Conservation (phyloP, 352 stramenopile genomes). For the Pythium rishiriense region DNA sequence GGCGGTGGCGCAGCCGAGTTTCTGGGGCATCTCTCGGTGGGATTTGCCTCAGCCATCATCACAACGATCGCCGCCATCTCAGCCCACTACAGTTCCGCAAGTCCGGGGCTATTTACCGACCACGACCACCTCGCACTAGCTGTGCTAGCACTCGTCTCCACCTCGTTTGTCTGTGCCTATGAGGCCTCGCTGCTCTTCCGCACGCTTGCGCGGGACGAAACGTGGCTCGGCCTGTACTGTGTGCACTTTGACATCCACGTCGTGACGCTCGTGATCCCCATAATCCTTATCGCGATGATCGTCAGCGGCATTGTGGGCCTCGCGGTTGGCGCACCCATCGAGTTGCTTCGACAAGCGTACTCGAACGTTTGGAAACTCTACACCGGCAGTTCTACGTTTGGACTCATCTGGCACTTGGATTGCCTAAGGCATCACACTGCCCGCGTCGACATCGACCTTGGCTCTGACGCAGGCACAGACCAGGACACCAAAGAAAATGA, state of each 20-base stretch:
- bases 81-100: not conserved
- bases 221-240: slow-evolving; percentile 2
- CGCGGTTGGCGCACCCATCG: not conserved
- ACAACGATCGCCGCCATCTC: not conserved
- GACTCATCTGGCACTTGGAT: slow-evolving; percentile 1
- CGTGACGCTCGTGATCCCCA: slow-evolving; percentile 2
- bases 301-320: not conserved
- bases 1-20: not conserved
- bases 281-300: not conserved
- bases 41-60: not conserved
- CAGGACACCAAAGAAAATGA: not conserved
- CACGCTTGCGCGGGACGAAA: slow-evolving; percentile 5
- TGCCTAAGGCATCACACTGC: not conserved
- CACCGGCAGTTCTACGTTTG: not conserved
- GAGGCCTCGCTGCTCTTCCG: slow-evolving; percentile 3
- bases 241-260: slow-evolving; percentile 4
- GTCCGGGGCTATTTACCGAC: not conserved
- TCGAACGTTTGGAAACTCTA: not conserved
- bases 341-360: not conserved
- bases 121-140: slow-evolving; percentile 1
- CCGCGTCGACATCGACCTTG: not conserved
- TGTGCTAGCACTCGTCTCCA: not conserved
- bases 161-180: not conserved
- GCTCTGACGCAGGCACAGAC: not conserved
- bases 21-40: not conserved